Evolutionary conservation across 805 yeast species (phyloP), one percentile per base, ranked within the genome.

Genomic region (Schizosaccharomyces cryophilus): DNA sequence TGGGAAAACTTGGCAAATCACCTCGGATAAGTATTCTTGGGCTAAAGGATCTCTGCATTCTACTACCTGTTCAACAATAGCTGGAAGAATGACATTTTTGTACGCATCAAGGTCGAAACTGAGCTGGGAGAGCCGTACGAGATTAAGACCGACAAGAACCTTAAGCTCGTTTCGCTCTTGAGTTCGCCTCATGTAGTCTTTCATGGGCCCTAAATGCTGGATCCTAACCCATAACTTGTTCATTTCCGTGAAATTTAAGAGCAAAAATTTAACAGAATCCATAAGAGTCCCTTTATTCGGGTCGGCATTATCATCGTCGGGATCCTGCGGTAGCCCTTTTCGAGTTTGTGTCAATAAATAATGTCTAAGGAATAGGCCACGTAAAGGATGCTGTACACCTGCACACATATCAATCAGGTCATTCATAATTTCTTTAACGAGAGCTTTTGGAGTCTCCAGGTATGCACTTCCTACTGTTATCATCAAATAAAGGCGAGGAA

Each of bases 331-430:
- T 3, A 51, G 35, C 24, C 56, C 56, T 51, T 29, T 51, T 63
- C 88, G 84, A 17, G 87, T 84, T 65, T 89, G 75, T 69, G 90
- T 97, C 3, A 88, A 81, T 47, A 93, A 73, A 70, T 87, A 93
- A 73, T 93, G 89, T 59, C 98, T 76, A 66, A 93, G 73, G 69
- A 93, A 93, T 64, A 93, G 73, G 1, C 98, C 98, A 62, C 61
- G 76, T 38, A 87, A 80, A 1, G 98, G 98, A 68, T 87, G 90
- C 71, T 93, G 98, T 1, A 90, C 95, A 17, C 96, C 98, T 51
- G 95, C 79, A 65, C 95, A 84, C 98, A 93, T 93, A 71, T 93
- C 98, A 67, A 90, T 83, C 95, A 93, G 84, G 69, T 93, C 98
- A 70, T 85, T 86, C 81, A 90, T 79, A 60, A 93, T 84, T 65